Evolutionary conservation across 306 rosid genomes (phyloP).

Genomic region (Sesbania bispinosa): DNA sequence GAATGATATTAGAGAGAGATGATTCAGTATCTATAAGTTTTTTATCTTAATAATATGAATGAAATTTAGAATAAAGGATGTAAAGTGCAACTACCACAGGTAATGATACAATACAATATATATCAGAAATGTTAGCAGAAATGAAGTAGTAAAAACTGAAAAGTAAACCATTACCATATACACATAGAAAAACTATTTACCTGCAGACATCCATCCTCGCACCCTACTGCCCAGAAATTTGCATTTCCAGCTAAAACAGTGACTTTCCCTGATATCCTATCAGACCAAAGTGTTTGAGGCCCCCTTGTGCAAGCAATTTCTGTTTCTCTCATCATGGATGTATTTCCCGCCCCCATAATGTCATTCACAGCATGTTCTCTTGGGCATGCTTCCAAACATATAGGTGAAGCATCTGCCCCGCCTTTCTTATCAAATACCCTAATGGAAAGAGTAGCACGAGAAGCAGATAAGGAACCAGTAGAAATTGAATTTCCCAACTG

Average conservation of each 20-base stretch:
- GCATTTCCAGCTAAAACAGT: conserved; percentile 92
- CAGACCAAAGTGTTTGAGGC: conserved; percentile 76
- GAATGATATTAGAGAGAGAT: too few relatives aligned
- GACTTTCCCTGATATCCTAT: conserved; percentile 88
- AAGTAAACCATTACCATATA: not conserved
- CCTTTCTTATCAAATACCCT: conserved; percentile 85
- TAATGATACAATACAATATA: too few relatives aligned
- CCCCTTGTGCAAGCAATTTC: conserved; percentile 79
- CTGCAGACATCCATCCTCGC: conserved; percentile 98
- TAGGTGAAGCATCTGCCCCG: conserved; percentile 60
- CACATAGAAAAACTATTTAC: conserved; percentile 32
- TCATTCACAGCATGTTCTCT: conserved; percentile 78
- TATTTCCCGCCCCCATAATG: conserved; percentile 68
- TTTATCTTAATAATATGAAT: too few relatives aligned
- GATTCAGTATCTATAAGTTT: too few relatives aligned
- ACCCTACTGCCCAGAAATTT: conserved; percentile 96
- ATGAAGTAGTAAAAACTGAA: not conserved
- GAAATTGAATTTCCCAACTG: conserved; percentile 53
- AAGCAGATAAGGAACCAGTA: conserved; percentile 53
- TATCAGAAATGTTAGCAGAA: not conserved
- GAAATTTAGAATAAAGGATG: too few relatives aligned
- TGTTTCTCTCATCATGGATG: conserved; percentile 73
- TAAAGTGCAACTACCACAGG: too few relatives aligned
- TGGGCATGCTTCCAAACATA: conserved; percentile 83
- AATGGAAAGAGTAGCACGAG: conserved; percentile 57